Evolutionary conservation across 2,329 filamentous ascomycete species (phyloP).

Genomic region (Phyllosticta ampelicida): DNA sequence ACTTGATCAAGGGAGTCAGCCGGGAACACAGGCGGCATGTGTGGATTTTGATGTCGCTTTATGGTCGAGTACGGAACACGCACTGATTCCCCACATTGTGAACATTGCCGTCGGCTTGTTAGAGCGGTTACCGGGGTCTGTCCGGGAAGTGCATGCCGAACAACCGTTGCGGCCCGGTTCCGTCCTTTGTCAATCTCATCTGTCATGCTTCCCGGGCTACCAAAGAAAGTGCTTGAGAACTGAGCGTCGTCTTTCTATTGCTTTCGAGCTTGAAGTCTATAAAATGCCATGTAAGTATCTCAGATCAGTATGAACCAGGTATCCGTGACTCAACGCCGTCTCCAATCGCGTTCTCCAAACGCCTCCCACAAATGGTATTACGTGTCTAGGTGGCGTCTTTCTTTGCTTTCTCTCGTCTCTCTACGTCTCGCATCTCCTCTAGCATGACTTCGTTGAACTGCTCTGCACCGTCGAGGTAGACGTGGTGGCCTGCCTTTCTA

Average conservation of each 20-base stretch:
- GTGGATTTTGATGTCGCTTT: not conserved
- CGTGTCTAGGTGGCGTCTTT: not conserved
- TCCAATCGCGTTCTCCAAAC: not conserved
- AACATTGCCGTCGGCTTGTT: not conserved
- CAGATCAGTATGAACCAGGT: not conserved
- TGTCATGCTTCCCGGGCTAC: not conserved
- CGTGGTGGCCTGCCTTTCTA: constrained; percentile 57
- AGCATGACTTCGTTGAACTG: constrained; percentile 58
- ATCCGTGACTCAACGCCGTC: not conserved
- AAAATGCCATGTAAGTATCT: not conserved
- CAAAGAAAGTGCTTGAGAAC: not conserved
- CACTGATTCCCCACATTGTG: not conserved
- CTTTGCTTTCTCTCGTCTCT: constrained; percentile 24
- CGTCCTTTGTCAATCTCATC: not conserved
- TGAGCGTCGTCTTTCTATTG: not conserved
- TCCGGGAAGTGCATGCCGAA: not conserved
- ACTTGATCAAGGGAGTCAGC: not conserved
- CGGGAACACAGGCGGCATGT: not conserved
- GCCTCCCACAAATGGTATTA: not conserved
- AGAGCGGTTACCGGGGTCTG: not conserved
- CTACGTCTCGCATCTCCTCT: constrained; percentile 56
- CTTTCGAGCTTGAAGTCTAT: not conserved
- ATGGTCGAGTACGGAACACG: not conserved
- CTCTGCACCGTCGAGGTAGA: constrained; percentile 60
- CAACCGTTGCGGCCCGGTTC: not conserved